Evolutionary conservation across 345 rosid genomes (phyloP), one percentile per base, ranked within the genome.

Genomic region (Sisymbrium irio): DNA sequence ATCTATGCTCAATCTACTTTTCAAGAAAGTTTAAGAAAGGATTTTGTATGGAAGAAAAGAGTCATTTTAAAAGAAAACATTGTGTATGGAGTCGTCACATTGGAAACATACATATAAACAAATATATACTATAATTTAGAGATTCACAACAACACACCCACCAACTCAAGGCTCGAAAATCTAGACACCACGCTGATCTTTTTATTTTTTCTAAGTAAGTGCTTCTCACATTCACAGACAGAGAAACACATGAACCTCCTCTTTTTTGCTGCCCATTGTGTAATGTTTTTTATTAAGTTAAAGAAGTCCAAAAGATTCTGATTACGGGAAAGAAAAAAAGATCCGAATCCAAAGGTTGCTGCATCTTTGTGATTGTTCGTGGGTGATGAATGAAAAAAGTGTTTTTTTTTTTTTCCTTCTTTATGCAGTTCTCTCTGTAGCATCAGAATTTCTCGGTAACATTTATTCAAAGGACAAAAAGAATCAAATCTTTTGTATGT

Each of bases 401-500:
- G 7, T 30, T 5, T 30, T 30, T 4, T 30, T 30, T 30, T 17
- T 0, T 4, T 30, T 30, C 5, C 12, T 0, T 5, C 0, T 32
- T 27, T 47, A 37, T 27, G 35, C 22, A 56, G 50, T 22, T 51
- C 33, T 55, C 30, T 9, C 3, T 64, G 32, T 37, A 25, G 39
- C 6, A 47, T 67, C 33, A 67, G 45, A 58, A 18, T 50, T 59
- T 58, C 27, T 75, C 13, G 78, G 67, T 58, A 75, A 65, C 72
- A 65, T 65, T 47, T 30, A 59, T 67, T 67, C 73, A 60, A 59
- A 49, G 46, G 62, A 75, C 62, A 67, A 67, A 67, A 60, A 45
- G 74, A 75, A 75, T 75, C 73, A 75, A 75, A 75, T 75, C 73
- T 67, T 75, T 67, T 75, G 27, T 35, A 49, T 58, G 73, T 67